phyloP scores from a whole-genome alignment of 2,329 filamentous ascomycete genomes.

The Microcyclospora pomicola region DNA sequence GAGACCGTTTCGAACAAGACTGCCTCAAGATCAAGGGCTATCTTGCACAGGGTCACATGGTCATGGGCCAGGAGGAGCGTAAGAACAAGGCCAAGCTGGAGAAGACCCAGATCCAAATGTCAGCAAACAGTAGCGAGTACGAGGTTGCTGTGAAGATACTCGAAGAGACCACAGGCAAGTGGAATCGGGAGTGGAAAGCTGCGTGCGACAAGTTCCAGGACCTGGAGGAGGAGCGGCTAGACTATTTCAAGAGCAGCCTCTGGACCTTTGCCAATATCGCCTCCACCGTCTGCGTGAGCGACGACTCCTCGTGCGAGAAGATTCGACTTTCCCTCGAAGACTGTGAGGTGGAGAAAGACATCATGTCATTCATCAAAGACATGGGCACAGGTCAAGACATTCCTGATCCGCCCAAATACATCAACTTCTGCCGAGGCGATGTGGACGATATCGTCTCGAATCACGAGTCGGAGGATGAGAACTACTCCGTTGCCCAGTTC shows the following conservation, averaged over 20 bases:
- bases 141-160: constrained; percentile 83
- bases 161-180: constrained; percentile 86
- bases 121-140: constrained; percentile 82
- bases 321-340: constrained; percentile 83
- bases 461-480: constrained; percentile 62
- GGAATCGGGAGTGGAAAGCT: constrained; percentile 97
- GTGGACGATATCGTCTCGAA: constrained; percentile 67
- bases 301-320: constrained; percentile 90
- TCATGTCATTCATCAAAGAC: constrained; percentile 74
- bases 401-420: constrained; percentile 90
- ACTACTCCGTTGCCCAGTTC: constrained; percentile 91
- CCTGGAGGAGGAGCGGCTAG: constrained; percentile 87
- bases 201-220: constrained; percentile 98
- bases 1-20: constrained; percentile 93
- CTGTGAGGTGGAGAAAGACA: constrained; percentile 95
- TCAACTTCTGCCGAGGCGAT: constrained; percentile 94
- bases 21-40: constrained; percentile 98
- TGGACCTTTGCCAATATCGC: constrained; percentile 98
- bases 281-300: constrained; percentile 93
- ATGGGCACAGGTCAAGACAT: constrained; percentile 92
- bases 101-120: constrained; percentile 94
- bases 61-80: constrained; percentile 97
- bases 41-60: constrained; percentile 96
- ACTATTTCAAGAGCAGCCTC: constrained; percentile 93
- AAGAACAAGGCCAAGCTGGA: constrained; percentile 98